Conservation (phyloP, 2,329 filamentous ascomycete species). For the Clarireedia monteithiana region DNA sequence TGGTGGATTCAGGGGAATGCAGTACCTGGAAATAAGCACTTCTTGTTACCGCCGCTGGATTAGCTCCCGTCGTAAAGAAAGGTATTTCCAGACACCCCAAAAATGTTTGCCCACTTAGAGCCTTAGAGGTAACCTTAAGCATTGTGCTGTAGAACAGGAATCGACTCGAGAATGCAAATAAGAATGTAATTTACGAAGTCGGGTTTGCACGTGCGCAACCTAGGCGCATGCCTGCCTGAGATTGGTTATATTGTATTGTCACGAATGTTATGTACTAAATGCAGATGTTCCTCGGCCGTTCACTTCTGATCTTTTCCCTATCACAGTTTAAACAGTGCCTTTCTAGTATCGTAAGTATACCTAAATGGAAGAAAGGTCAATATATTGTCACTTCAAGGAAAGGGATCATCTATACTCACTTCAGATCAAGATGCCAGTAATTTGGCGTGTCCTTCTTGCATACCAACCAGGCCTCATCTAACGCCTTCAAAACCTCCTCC, state of each 20-base stretch:
- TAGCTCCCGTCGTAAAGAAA: neutral
- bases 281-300: neutral
- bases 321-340: constrained; percentile 18
- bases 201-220: no score
- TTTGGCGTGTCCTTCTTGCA: constrained; percentile 39
- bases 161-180: no score
- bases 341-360: constrained; percentile 23
- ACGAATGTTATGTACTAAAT: neutral
- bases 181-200: no score
- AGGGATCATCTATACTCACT: constrained; percentile 11
- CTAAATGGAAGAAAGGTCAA: neutral
- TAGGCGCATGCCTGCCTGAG: no score
- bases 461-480: constrained; percentile 57
- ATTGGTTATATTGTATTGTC: no score
- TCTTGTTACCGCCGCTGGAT: no score
- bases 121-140: no score
- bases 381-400: neutral
- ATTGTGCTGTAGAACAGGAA: no score
- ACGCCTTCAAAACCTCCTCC: constrained; percentile 52
- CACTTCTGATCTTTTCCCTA: neutral
- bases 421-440: constrained; percentile 29
- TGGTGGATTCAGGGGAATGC: no score
- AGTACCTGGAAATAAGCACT: no score
- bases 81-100: neutral
- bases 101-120: no score